These are phyloP conservation scores for Acanthamoeba sp. DNA, from an alignment of 208 protist species.

Conservation along the genomic window DNA sequence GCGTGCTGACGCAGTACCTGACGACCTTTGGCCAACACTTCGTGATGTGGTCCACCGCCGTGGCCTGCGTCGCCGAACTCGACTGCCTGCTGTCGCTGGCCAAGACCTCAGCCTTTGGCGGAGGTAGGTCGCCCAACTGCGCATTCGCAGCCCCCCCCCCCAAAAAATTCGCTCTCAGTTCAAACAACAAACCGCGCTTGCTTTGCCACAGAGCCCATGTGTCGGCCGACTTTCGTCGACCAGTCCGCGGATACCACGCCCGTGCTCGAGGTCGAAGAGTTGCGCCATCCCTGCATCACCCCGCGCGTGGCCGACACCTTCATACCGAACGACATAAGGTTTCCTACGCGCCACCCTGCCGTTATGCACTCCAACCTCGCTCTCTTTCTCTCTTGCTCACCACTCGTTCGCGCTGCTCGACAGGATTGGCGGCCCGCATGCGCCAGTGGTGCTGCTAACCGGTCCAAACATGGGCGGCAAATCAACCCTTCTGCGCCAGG, in stretches of 20 bases:
- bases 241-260: neutral
- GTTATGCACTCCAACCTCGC: neutral
- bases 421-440: constrained; percentile 12
- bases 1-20: constrained; percentile 53
- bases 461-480: constrained; percentile 99
- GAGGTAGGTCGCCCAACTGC: neutral
- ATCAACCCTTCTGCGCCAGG: constrained; percentile 96
- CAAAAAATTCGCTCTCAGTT: too few species aligned
- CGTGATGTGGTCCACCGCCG: constrained; percentile 55
- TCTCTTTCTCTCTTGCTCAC: neutral
- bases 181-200: neutral
- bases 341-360: neutral
- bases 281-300: constrained; percentile 83
- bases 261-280: constrained; percentile 66
- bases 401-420: neutral
- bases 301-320: constrained; percentile 75
- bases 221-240: constrained; percentile 80
- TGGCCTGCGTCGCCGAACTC: constrained; percentile 82
- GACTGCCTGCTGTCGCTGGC: constrained; percentile 86
- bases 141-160: neutral
- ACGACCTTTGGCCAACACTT: constrained; percentile 10
- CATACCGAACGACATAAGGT: constrained; percentile 83
- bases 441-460: constrained; percentile 93
- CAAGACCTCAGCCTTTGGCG: constrained; percentile 68
- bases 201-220: constrained; percentile 76